These are phyloP conservation scores for Dictyostelium capitatum DNA, from an alignment of 78 protist species.

Conservation along the genomic window DNA sequence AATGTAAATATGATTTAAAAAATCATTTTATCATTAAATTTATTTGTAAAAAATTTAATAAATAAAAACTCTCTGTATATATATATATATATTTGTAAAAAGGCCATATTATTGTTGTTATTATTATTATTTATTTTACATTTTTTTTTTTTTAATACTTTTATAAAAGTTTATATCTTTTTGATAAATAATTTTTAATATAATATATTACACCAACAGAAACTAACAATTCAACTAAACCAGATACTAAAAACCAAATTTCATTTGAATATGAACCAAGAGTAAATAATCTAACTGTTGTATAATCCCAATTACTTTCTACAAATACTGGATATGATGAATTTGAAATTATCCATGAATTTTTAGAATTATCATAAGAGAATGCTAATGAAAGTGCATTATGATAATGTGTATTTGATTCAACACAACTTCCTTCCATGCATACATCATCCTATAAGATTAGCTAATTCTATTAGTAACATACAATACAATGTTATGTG, in stretches of 20 bases:
- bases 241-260: slow-evolving; percentile 32
- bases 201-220: slow-evolving; percentile 19
- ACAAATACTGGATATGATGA: slow-evolving; percentile 41
- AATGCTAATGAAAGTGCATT: slow-evolving; percentile 48
- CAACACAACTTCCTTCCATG: background rate
- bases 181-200: slow-evolving; percentile 47
- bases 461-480: background rate
- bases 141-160: slow-evolving; percentile 1
- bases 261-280: slow-evolving; percentile 15
- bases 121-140: background rate
- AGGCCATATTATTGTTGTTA: too few species aligned
- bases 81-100: too few species aligned
- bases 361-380: background rate
- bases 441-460: background rate
- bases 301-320: slow-evolving; percentile 57
- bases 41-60: too few species aligned
- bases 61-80: too few species aligned
- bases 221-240: slow-evolving; percentile 31
- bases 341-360: background rate
- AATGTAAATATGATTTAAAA: too few species aligned
- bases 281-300: background rate
- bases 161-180: slow-evolving; percentile 69
- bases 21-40: too few species aligned
- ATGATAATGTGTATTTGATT: slow-evolving; percentile 47
- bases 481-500: too few species aligned